Conservation (phyloP, 106 monocot genomes). For the Triglochin maritima region DNA sequence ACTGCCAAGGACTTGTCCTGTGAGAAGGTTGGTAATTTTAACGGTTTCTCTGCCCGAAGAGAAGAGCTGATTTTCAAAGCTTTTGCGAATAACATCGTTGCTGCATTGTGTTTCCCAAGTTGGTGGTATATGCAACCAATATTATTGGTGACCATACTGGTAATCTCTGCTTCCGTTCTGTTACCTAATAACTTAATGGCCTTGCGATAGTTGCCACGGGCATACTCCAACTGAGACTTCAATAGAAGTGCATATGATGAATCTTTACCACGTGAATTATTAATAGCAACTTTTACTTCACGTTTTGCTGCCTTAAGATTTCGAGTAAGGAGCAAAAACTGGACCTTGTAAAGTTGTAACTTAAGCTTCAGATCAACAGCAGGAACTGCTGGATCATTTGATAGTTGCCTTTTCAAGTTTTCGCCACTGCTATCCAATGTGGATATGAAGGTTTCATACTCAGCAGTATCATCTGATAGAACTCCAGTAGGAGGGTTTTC, state of each 20-base stretch:
- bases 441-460: conserved; percentile 74
- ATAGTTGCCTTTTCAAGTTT: background rate
- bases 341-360: conserved; percentile 24
- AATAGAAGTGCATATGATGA: conserved; percentile 59
- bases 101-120: conserved; percentile 35
- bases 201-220: conserved; percentile 69
- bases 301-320: conserved; percentile 74
- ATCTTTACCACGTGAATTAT: conserved; percentile 65
- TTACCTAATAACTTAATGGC: conserved; percentile 62
- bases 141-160: conserved; percentile 53
- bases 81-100: conserved; percentile 46
- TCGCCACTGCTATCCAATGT: conserved; percentile 29
- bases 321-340: conserved; percentile 60
- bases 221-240: conserved; percentile 85
- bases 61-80: conserved; percentile 12
- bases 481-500: background rate
- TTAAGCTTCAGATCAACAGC: conserved; percentile 9
- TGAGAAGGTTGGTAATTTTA: conserved; percentile 49
- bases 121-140: conserved; percentile 77
- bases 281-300: conserved; percentile 80
- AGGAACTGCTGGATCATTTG: conserved; percentile 2
- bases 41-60: conserved; percentile 36
- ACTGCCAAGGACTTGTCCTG: conserved; percentile 63
- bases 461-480: conserved; percentile 47
- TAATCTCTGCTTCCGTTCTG: conserved; percentile 10